These are phyloP conservation scores for Suillus subluteus DNA, from an alignment of 768 basidiomycete genomes.

Conservation along the genomic window DNA sequence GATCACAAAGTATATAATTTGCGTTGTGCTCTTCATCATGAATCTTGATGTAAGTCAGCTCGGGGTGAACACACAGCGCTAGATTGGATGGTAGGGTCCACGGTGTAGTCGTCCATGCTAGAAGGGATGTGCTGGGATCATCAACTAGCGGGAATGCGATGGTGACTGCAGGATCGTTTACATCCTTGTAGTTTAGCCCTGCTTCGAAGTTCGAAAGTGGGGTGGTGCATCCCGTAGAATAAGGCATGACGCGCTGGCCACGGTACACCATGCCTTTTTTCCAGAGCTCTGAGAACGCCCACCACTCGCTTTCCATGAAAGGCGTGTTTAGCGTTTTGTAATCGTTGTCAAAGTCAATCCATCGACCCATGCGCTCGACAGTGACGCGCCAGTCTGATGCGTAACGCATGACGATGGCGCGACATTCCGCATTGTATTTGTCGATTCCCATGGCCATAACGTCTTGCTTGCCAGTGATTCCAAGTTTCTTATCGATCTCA, in stretches of 20 bases:
- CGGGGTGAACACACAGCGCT: conserved; percentile 93
- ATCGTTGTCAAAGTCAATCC: conserved; percentile 99
- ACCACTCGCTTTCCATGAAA: conserved; percentile 99
- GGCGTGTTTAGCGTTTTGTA: conserved; percentile 94
- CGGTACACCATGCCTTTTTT: conserved; percentile 92
- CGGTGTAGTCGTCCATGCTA: conserved; percentile 99
- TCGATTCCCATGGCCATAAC: conserved; percentile 96
- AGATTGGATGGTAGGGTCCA: conserved; percentile 98
- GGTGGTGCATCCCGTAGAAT: conserved; percentile 94
- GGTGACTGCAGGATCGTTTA: conserved; percentile 94
- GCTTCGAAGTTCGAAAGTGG: conserved; percentile 98
- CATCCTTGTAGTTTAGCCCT: conserved; percentile 87
- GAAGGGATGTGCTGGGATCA: conserved; percentile 84
- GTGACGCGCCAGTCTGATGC: conserved; percentile 91
- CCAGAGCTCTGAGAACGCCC: conserved; percentile 96
- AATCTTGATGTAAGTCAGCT: conserved; percentile 96
- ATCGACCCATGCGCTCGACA: conserved; percentile 97
- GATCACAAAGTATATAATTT: conserved; percentile 92
- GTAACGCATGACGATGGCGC: conserved; percentile 97
- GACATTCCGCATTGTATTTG: conserved; percentile 96
- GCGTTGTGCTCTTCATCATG: conserved; percentile 84
- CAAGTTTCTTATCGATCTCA: conserved; percentile 96
- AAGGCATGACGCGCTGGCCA: conserved; percentile 95
- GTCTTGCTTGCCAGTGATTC: conserved; percentile 91
- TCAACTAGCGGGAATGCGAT: conserved; percentile 92